Evolutionary conservation across 2,329 filamentous ascomycete genomes (phyloP).

Genomic region (Ceratocystis cubensis): DNA sequence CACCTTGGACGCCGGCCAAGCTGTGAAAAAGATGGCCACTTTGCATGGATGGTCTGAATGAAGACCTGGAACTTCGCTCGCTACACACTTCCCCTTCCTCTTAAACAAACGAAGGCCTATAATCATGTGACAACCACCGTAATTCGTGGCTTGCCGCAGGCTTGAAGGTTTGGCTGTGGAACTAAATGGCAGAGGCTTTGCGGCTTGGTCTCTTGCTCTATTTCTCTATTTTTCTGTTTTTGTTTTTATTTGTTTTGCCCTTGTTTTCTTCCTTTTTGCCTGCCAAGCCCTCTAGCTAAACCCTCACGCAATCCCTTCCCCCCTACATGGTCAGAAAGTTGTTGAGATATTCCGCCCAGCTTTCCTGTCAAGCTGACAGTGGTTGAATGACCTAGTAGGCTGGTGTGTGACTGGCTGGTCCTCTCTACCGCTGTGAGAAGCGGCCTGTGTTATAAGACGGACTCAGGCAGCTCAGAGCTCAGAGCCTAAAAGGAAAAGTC

Average conservation of each 20-base stretch:
- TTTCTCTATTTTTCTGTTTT: not conserved
- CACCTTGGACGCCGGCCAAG: not conserved
- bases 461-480: not conserved
- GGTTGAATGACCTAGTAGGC: not conserved
- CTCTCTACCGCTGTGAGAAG: not conserved
- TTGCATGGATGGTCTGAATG: too few species aligned
- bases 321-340: not conserved
- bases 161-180: not conserved
- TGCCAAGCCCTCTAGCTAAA: not conserved
- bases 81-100: not conserved
- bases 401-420: not conserved
- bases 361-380: not conserved
- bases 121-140: not conserved
- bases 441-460: slow-evolving; percentile 1
- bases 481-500: slow-evolving; percentile 8
- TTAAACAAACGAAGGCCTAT: not conserved
- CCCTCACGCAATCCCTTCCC: not conserved
- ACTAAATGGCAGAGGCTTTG: not conserved
- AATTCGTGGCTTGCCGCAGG: not conserved
- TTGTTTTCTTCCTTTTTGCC: not conserved
- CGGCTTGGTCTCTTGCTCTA: not conserved
- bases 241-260: not conserved
- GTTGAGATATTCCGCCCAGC: not conserved
- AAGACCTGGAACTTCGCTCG: too few species aligned
- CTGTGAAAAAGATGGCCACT: too few species aligned